Base-by-base conservation (phyloP, 345 rosid genomes). In the Noccaea bulbosa region DNA sequence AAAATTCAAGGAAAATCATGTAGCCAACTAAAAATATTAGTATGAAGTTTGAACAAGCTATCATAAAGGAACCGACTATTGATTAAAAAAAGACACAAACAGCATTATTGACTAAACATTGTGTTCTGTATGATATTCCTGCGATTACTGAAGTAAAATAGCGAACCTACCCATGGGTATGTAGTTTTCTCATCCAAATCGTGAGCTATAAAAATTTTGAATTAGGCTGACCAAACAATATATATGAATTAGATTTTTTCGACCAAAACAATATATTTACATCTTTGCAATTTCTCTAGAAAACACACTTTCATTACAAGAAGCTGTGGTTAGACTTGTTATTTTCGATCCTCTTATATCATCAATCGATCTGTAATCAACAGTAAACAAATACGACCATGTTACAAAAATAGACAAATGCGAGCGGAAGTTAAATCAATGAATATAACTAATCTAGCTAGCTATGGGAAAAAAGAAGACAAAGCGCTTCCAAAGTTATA, bases 11-110 rank as follows among this genome's bases (percentile, higher is more conserved):
- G 2, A 24, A 47, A 0, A 1, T 49, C 34, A 61, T 30, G 30
- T 5, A 62, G 32, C 52, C 52, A 71, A 24, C 27, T 24, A 24
- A 24, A 24, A 52, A 35, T 30, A 40, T 38, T 47, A 47, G 65
- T 47, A 30, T 56, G 5, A 27, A 38, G 58, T 48, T 39, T 39
- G 61, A 39, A 65, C 24, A 58, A 49, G 59, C 14, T 17, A 44
- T 35, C n/a, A 60, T n/a, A 73, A 73, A 74, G 72, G 68, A 74
- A 60, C 78, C 69, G 69, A 74, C 73, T 46, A 74, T 60, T 67
- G 50, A 11, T 41, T 49, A 15, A 20, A 48, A 57, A 57, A 33
- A 57, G 39, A 30, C 40, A 16, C 39, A 50, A 37, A 6, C 35
- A 37, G 8, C 35, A 73, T 67, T 35, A 67, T 74, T 3, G 72